A percentile compares a stretch with the other conserved stretches of the same genome.
Conservation (phyloP, 2,329 filamentous ascomycete species). For the Diplocarpon rosae region DNA sequence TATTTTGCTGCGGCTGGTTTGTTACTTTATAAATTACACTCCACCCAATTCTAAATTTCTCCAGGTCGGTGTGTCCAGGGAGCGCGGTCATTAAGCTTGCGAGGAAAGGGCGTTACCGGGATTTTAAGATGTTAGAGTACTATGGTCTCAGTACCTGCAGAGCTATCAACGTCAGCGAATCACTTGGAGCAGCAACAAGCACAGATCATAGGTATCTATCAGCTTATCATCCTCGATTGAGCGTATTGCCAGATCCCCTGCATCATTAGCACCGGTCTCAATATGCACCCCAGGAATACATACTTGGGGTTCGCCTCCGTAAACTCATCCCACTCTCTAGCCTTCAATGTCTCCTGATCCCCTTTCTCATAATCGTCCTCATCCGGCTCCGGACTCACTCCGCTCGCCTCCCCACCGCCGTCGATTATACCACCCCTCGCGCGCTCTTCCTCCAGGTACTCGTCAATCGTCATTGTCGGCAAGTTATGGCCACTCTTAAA, state of each 20-base stretch:
- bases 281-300: slow-evolving; percentile 4
- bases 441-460: slow-evolving; percentile 89
- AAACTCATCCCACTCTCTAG: slow-evolving; percentile 90
- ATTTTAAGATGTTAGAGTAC: too few relatives aligned
- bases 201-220: background rate
- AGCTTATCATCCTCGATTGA: slow-evolving; percentile 55
- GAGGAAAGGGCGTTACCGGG: too few relatives aligned
- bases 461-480: slow-evolving; percentile 95
- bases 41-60: too few relatives aligned
- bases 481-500: slow-evolving; percentile 87
- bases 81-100: too few relatives aligned
- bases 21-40: too few relatives aligned
- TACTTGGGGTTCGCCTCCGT: slow-evolving; percentile 74
- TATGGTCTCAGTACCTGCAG: too few relatives aligned
- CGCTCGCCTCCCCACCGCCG: slow-evolving; percentile 71
- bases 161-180: too few relatives aligned
- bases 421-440: slow-evolving; percentile 80
- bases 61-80: too few relatives aligned
- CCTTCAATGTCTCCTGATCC: slow-evolving; percentile 87
- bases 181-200: too few relatives aligned
- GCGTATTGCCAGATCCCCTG: slow-evolving; percentile 64
- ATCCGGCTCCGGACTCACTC: slow-evolving; percentile 59
- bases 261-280: slow-evolving; percentile 4
- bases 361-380: slow-evolving; percentile 85
- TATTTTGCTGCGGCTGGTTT: too few relatives aligned